A percentile compares a stretch with the other conserved stretches of the same genome.
Conservation (phyloP, 2,329 filamentous ascomycete genomes). For the Lizonia empirigonia region DNA sequence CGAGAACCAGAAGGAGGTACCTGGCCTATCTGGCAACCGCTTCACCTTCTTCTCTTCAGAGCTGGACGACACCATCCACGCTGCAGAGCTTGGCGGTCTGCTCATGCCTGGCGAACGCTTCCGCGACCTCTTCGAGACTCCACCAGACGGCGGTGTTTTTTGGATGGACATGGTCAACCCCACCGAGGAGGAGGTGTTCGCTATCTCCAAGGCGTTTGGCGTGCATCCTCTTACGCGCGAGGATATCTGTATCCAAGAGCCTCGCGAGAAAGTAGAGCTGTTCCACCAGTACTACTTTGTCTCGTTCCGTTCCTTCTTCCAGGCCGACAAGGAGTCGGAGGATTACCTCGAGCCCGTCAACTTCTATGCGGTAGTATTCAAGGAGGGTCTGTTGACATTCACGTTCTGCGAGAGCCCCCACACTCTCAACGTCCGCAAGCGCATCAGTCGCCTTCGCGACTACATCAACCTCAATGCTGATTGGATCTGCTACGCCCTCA, state of each 20-base stretch:
- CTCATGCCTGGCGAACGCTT: slow-evolving; percentile 89
- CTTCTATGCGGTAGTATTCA: slow-evolving; percentile 95
- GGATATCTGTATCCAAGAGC: slow-evolving; percentile 93
- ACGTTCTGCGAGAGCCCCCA: slow-evolving; percentile 89
- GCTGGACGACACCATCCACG: slow-evolving; percentile 90
- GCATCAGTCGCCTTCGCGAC: slow-evolving; percentile 91
- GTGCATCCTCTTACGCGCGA: slow-evolving; percentile 95
- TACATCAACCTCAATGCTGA: slow-evolving; percentile 94
- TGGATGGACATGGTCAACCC: slow-evolving; percentile 96
- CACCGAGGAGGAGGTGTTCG: slow-evolving; percentile 83
- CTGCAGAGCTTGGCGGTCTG: slow-evolving; percentile 83
- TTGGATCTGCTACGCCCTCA: slow-evolving; percentile 98
- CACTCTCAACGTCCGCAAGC: slow-evolving; percentile 83
- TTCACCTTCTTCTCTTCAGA: slow-evolving; percentile 98
- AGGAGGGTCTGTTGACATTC: slow-evolving; percentile 92
- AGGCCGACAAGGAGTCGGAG: slow-evolving; percentile 76
- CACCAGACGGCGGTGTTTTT: slow-evolving; percentile 83
- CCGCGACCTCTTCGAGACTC: slow-evolving; percentile 80
- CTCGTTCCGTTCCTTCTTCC: slow-evolving; percentile 92
- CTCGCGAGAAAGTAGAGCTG: slow-evolving; percentile 96
- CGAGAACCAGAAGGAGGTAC: slow-evolving; percentile 32
- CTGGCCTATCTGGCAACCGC: slow-evolving; percentile 68
- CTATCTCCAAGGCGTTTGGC: slow-evolving; percentile 91
- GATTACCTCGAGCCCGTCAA: slow-evolving; percentile 94
- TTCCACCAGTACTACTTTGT: slow-evolving; percentile 99